Percentiles rank a stretch among this genome's conserved stretches.
phyloP scores from a whole-genome alignment of 805 yeast species.

The Vanderwaltozyma tropicalis region DNA sequence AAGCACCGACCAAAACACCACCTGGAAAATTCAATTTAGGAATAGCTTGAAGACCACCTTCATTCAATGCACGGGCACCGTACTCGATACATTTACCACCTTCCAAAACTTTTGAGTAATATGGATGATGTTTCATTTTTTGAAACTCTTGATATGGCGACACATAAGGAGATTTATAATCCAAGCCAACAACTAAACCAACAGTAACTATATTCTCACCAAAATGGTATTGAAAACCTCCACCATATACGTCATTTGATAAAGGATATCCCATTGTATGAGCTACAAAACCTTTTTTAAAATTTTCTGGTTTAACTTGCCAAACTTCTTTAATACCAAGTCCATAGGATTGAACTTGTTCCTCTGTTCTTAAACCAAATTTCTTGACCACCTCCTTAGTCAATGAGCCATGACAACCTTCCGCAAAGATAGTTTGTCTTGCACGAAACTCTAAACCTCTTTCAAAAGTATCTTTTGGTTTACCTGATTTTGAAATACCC shows the following conservation, averaged over 20 bases:
- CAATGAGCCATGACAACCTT: slow-evolving; percentile 97
- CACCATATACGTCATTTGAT: slow-evolving; percentile 69
- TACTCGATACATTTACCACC: slow-evolving; percentile 92
- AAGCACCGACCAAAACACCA: slow-evolving; percentile 87
- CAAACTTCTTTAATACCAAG: slow-evolving; percentile 94
- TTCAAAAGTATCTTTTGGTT: slow-evolving; percentile 76
- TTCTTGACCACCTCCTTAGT: slow-evolving; percentile 65
- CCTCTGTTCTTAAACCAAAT: slow-evolving; percentile 54
- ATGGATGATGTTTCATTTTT: slow-evolving; percentile 85
- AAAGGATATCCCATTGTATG: slow-evolving; percentile 91
- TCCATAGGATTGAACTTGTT: slow-evolving; percentile 80
- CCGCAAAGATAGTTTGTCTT: slow-evolving; percentile 79
- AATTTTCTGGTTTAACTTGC: slow-evolving; percentile 81
- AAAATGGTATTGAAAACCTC: slow-evolving; percentile 95
- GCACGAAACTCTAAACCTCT: slow-evolving; percentile 97
- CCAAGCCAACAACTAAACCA: slow-evolving; percentile 91
- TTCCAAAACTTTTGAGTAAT: slow-evolving; percentile 57
- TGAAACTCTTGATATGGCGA: slow-evolving; percentile 96
- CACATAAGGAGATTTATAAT: slow-evolving; percentile 87
- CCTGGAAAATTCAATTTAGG: slow-evolving; percentile 93
- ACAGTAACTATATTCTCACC: slow-evolving; percentile 87
- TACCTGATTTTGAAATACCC: slow-evolving; percentile 70
- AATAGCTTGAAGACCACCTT: slow-evolving; percentile 91
- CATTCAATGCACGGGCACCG: slow-evolving; percentile 93
- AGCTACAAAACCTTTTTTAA: slow-evolving; percentile 67